Conservation (phyloP, 192 early-diverging fungal genomes). For the Gryganskiella cystojenkinii region DNA sequence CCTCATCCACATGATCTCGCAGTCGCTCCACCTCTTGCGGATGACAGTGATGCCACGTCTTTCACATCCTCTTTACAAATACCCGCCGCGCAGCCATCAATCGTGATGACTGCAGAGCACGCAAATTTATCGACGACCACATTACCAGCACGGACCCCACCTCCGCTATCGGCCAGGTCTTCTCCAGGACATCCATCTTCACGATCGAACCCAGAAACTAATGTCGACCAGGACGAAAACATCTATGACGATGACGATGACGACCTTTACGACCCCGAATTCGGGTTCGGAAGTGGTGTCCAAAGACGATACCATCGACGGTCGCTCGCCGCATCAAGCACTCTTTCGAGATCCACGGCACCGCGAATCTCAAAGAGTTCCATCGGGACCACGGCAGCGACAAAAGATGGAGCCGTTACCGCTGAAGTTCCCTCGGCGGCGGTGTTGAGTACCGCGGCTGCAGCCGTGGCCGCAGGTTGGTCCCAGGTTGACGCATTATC, state of each 20-base stretch:
- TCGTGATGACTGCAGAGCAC: too few relatives aligned
- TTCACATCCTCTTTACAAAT: too few relatives aligned
- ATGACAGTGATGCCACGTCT: too few relatives aligned
- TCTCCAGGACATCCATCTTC: background rate
- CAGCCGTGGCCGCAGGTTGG: slow-evolving; percentile 18
- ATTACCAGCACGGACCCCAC: background rate
- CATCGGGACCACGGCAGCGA: background rate
- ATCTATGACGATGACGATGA: slow-evolving; percentile 21
- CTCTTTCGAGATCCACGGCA: background rate
- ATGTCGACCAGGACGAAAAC: background rate
- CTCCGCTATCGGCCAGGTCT: too few relatives aligned
- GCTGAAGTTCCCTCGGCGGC: slow-evolving; percentile 9
- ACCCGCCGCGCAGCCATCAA: too few relatives aligned
- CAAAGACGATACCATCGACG: slow-evolving; percentile 6
- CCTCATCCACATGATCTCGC: too few relatives aligned
- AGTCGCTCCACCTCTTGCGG: too few relatives aligned
- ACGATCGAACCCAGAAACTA: background rate
- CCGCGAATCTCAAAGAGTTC: background rate
- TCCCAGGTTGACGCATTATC: slow-evolving; percentile 14
- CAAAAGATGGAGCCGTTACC: background rate
- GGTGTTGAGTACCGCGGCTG: slow-evolving; percentile 19
- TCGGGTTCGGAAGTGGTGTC: slow-evolving; percentile 24
- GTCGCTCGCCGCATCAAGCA: background rate
- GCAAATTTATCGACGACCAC: background rate
- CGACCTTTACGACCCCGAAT: slow-evolving; percentile 42